A percentile compares a stretch with the other conserved stretches of the same genome.
Evolutionary conservation across 2,329 filamentous ascomycete species (phyloP).

Genomic region (Colletotrichum higginsianum): DNA sequence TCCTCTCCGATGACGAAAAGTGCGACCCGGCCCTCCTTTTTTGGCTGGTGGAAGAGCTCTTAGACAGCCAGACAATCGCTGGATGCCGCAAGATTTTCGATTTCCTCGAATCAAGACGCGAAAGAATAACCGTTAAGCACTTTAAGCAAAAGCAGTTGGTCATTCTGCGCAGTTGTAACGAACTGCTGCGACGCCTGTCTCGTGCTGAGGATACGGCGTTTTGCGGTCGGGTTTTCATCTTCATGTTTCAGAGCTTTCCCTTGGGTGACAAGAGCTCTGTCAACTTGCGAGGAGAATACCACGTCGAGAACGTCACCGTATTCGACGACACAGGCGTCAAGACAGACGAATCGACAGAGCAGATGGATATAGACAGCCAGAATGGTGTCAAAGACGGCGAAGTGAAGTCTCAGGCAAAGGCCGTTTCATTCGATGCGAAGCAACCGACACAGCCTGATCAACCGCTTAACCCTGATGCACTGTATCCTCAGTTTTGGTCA

Average conservation of each 20-base stretch:
- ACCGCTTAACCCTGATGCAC: slow-evolving; percentile 74
- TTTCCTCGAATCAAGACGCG: slow-evolving; percentile 92
- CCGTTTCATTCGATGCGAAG: slow-evolving; percentile 61
- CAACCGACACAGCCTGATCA: slow-evolving; percentile 61
- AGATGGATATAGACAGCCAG: slow-evolving; percentile 78
- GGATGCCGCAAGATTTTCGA: slow-evolving; percentile 94
- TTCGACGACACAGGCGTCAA: slow-evolving; percentile 74
- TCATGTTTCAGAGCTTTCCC: slow-evolving; percentile 97
- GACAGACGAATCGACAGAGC: slow-evolving; percentile 56
- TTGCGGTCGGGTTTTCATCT: slow-evolving; percentile 97
- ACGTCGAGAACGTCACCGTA: slow-evolving; percentile 92
- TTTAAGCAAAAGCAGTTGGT: slow-evolving; percentile 89
- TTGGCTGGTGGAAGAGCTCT: slow-evolving; percentile 92
- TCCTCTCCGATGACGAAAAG: slow-evolving; percentile 86
- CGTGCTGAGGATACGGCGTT: slow-evolving; percentile 97
- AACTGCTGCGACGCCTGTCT: slow-evolving; percentile 92
- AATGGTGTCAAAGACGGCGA: slow-evolving; percentile 53
- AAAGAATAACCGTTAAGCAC: slow-evolving; percentile 85
- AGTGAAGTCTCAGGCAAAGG: slow-evolving; percentile 56
- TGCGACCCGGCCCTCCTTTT: slow-evolving; percentile 87
- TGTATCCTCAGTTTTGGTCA: slow-evolving; percentile 96
- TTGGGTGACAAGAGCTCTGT: slow-evolving; percentile 97
- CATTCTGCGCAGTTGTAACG: slow-evolving; percentile 95
- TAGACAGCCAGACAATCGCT: slow-evolving; percentile 95
- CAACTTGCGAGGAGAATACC: slow-evolving; percentile 95